phyloP scores from a whole-genome alignment of 306 rosid species.

The Castanea sativa region DNA sequence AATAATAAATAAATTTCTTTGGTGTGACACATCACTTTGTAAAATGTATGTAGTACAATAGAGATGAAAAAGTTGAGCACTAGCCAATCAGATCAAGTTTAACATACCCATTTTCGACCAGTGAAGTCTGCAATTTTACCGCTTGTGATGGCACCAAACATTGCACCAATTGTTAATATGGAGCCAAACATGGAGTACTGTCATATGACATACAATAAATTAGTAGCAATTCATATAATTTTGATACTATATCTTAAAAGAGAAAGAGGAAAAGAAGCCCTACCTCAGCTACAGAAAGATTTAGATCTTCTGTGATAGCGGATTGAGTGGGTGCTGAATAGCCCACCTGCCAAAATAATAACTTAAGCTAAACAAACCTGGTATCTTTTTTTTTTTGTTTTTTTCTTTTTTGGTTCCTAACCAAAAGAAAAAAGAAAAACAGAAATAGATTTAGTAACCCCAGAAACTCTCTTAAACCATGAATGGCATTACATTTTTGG shows the following conservation, averaged over 20 bases:
- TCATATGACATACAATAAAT: background rate
- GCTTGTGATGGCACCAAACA: slow-evolving; percentile 76
- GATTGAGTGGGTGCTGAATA: slow-evolving; percentile 55
- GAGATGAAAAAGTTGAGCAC: no score
- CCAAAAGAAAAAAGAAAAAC: slow-evolving; percentile 3
- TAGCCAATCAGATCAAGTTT: background rate
- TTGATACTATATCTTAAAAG: background rate
- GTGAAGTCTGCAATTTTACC: slow-evolving; percentile 62
- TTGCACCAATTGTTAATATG: slow-evolving; percentile 78
- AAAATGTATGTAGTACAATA: background rate
- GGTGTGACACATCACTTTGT: no score
- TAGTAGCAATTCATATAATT: background rate
- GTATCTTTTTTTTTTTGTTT: background rate
- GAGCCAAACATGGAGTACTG: slow-evolving; percentile 93
- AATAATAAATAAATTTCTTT: no score
- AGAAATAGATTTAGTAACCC: background rate
- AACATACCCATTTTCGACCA: slow-evolving; percentile 76
- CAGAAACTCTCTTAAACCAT: slow-evolving; percentile 11
- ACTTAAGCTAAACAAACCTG: slow-evolving; percentile 26
- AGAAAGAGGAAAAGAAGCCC: background rate
- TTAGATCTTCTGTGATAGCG: slow-evolving; percentile 50
- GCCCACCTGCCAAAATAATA: slow-evolving; percentile 48
- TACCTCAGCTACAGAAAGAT: slow-evolving; percentile 47
- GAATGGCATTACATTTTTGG: background rate
- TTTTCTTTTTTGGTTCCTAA: slow-evolving; percentile 21